phyloP scores from a whole-genome alignment of 2,329 filamentous ascomycete genomes.

The Botrytis medusae region DNA sequence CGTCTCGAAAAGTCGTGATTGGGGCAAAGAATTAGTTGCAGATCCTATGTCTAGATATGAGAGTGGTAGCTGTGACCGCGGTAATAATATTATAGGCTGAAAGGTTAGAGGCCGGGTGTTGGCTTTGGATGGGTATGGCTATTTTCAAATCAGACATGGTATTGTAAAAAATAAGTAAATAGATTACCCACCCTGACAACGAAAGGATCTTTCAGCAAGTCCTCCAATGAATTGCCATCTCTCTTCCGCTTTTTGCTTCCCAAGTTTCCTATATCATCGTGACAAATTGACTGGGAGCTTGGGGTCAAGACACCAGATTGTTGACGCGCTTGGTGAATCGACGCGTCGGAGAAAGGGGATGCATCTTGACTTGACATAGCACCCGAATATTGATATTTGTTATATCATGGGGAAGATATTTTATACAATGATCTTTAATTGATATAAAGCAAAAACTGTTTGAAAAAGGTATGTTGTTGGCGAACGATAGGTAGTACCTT shows the following conservation, averaged over 20 bases:
- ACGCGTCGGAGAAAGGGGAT: constrained; percentile 36
- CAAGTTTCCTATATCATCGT: constrained; percentile 27
- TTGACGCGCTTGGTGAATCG: constrained; percentile 32
- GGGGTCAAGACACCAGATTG: constrained; percentile 37
- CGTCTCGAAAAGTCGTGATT: constrained; percentile 59
- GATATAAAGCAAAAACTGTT: constrained; percentile 15
- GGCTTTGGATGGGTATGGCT: constrained; percentile 58
- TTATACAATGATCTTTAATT: constrained; percentile 24
- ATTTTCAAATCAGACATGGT: constrained; percentile 24
- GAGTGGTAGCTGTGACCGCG: constrained; percentile 60
- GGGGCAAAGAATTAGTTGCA: constrained; percentile 51
- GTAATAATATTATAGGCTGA: constrained; percentile 61
- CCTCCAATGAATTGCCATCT: constrained; percentile 37
- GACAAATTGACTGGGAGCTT: constrained; percentile 33
- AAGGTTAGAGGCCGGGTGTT: constrained; percentile 55
- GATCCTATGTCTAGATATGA: constrained; percentile 59
- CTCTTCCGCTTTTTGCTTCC: constrained; percentile 41
- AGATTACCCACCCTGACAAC: constrained; percentile 38
- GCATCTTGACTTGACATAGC: constrained; percentile 39
- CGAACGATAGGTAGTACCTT: not conserved
- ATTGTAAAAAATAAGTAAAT: constrained; percentile 1
- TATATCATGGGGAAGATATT: constrained; percentile 34
- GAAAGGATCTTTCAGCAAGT: constrained; percentile 40
- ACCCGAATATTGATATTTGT: constrained; percentile 36
- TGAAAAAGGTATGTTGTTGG: constrained; percentile 10